Evolutionary conservation across 2,329 filamentous ascomycete species (phyloP), one percentile per base, ranked within the genome.

Genomic region (Penicillium sclerotigenum): DNA sequence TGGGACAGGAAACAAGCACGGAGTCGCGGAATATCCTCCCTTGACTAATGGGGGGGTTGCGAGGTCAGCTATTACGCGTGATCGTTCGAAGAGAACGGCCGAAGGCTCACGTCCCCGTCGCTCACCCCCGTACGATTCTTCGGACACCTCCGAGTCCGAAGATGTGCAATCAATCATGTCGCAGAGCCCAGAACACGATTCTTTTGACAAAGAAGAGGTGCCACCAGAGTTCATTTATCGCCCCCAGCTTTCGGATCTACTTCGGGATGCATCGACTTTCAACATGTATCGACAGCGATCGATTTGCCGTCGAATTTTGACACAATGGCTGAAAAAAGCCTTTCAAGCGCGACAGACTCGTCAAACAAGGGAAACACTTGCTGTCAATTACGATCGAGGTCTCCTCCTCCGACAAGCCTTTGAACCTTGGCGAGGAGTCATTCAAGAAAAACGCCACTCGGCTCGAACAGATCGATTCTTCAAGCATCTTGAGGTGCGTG

Each of bases 401-500:
- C 79, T 78, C 9, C 73, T 87, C 20, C 69, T 85, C 45, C 78
- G 76, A 36, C 76, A 81, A 59, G 80, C 79, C 0, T 75, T 86
- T 41, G 79, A 81, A 52, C 71, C 76, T 26, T 83, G 81, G 81
- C 73, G 73, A 49, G 68, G 67, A 14, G 71, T 71, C 18, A 68
- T 77, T 22, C 68, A 72, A 52, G 63, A 68, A 3, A 79, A 75
- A 54, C 74, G 73, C 13, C 76, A 77, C 43, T 69, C 62, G 14
- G 71, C 67, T 22, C 78, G 81, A 60, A 82, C 77, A 7, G 77
- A 82, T 47, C 74, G 73, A 36, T 85, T 83, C 61, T 85, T 81
- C 61, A 75, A 75, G 18, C 78, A 79, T 47, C 73, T 86, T 16
- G 84, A 87, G 68, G 77, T 74, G 48, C 81, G 85, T 43, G 87